These are phyloP conservation scores for Diplodia seriata DNA, from an alignment of 2,329 filamentous ascomycete species.

Conservation along the genomic window DNA sequence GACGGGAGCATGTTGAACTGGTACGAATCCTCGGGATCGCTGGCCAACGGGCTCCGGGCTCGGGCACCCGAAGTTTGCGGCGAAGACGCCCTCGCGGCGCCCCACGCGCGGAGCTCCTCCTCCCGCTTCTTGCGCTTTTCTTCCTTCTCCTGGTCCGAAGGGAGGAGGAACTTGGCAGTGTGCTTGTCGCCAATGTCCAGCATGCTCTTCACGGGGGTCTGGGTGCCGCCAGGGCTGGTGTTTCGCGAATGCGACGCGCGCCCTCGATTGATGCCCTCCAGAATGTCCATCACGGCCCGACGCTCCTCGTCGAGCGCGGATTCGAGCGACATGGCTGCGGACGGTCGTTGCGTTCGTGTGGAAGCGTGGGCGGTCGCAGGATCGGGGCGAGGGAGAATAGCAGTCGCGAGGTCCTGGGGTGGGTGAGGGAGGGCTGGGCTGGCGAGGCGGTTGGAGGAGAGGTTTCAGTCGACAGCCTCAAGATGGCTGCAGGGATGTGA, in stretches of 20 bases:
- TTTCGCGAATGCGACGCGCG: slow-evolving; percentile 52
- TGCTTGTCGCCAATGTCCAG: slow-evolving; percentile 44
- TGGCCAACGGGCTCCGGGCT: slow-evolving; percentile 42
- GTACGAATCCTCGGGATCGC: slow-evolving; percentile 48
- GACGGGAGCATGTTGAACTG: slow-evolving; percentile 56
- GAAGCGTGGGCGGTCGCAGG: not conserved
- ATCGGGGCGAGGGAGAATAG: not conserved
- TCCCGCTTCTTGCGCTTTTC: slow-evolving; percentile 24
- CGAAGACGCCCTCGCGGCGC: slow-evolving; percentile 43
- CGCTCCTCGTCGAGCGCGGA: slow-evolving; percentile 79
- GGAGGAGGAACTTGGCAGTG: slow-evolving; percentile 32
- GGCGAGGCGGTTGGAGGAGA: slow-evolving; percentile 27
- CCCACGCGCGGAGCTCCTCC: slow-evolving; percentile 43
- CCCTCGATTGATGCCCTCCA: slow-evolving; percentile 58
- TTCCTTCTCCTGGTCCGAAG: slow-evolving; percentile 31
- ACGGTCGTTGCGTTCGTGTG: not conserved
- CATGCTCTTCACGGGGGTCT: slow-evolving; percentile 73
- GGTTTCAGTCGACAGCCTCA: slow-evolving; percentile 24
- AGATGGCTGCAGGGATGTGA: slow-evolving; percentile 31
- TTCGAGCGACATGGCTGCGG: slow-evolving; percentile 73
- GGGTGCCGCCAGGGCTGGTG: slow-evolving; percentile 58
- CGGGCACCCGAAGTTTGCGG: slow-evolving; percentile 44
- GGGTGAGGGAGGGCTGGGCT: not conserved
- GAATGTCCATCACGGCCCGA: slow-evolving; percentile 72
- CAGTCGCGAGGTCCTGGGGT: slow-evolving; percentile 7